A percentile compares a stretch with the other conserved stretches of the same genome.
phyloP scores from a whole-genome alignment of 2,329 filamentous ascomycete species.

The Cladosporium velox region DNA sequence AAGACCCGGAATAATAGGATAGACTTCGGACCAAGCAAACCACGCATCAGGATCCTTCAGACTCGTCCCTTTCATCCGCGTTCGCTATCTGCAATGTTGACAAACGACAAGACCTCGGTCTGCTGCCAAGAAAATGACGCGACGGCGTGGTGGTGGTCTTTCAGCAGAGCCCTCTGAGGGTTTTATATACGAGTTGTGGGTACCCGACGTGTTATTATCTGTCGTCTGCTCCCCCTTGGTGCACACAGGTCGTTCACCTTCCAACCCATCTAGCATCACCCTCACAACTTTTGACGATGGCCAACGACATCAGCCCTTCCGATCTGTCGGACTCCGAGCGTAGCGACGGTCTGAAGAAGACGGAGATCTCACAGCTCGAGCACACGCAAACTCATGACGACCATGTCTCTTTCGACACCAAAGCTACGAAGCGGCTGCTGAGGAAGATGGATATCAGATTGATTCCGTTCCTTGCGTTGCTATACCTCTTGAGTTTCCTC shows the following conservation, averaged over 20 bases:
- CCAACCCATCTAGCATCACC: neutral
- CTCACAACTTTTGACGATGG: neutral
- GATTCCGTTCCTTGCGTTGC: constrained; percentile 67
- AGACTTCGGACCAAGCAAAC: neutral
- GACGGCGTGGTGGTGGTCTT: neutral
- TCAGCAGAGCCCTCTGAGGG: neutral
- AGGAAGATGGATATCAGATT: constrained; percentile 63
- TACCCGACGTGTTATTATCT: neutral
- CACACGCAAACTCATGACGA: neutral
- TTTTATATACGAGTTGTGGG: neutral
- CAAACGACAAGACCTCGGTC: constrained; percentile 1
- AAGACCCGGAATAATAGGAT: neutral
- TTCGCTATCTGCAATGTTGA: neutral
- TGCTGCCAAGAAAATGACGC: constrained; percentile 6
- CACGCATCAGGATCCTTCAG: neutral
- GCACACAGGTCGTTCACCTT: neutral
- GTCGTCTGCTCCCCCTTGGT: neutral
- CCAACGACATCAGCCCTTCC: neutral
- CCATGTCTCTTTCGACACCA: neutral
- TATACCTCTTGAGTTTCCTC: constrained; percentile 74
- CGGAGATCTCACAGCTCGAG: neutral
- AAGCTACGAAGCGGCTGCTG: constrained; percentile 52
- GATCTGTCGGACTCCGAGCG: neutral
- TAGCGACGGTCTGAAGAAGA: neutral
- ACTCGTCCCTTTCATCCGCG: neutral